These are phyloP conservation scores for Hypholoma sublateritium DNA, from an alignment of 768 basidiomycete genomes.

Conservation along the genomic window DNA sequence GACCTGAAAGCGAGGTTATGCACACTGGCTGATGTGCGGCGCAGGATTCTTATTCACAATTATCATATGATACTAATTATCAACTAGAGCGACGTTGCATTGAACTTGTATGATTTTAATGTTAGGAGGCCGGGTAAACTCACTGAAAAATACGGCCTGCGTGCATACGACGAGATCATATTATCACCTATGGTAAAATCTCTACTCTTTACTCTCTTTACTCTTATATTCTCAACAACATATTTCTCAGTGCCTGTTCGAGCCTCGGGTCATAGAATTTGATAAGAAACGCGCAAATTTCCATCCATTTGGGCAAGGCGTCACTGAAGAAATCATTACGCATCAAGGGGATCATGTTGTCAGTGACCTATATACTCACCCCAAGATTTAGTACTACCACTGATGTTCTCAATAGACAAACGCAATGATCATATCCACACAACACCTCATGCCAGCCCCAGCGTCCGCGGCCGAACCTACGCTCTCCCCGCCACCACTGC, in stretches of 20 bases:
- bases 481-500: constrained; percentile 18
- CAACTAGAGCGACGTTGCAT: constrained; percentile 78
- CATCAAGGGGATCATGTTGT: constrained; percentile 55
- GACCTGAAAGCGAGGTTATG: constrained; percentile 85
- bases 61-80: constrained; percentile 4
- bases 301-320: constrained; percentile 51
- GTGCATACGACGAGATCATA: constrained; percentile 94
- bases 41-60: constrained; percentile 5
- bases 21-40: constrained; percentile 80
- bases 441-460: constrained; percentile 61
- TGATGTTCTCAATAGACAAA: constrained; percentile 58
- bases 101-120: constrained; percentile 89
- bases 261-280: constrained; percentile 91
- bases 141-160: constrained; percentile 85
- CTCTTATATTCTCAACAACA: constrained; percentile 3
- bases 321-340: constrained; percentile 75
- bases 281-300: constrained; percentile 65
- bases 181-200: constrained; percentile 84
- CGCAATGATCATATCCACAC: constrained; percentile 90
- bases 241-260: constrained; percentile 75
- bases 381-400: neutral
- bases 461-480: constrained; percentile 21
- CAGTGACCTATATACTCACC: constrained; percentile 18
- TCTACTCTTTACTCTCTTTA: neutral
- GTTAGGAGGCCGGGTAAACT: constrained; percentile 74